Conservation (phyloP, 192 early-diverging fungal species). For the Backusella tuberculispora region DNA sequence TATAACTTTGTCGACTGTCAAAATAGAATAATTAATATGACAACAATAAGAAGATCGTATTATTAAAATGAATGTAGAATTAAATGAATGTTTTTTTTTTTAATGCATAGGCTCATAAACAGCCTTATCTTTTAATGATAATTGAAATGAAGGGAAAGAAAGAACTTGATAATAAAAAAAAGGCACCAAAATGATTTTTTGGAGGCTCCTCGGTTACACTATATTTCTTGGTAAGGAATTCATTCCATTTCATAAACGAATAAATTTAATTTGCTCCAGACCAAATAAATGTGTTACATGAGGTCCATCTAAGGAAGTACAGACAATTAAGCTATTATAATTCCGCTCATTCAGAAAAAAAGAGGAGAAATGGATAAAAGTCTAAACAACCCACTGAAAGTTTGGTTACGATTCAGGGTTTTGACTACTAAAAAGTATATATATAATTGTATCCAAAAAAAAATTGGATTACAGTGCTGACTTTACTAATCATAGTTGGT, state of each 20-base stretch:
- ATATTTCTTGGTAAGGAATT: conserved; percentile 41
- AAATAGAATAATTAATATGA: neutral
- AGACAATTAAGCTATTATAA: conserved; percentile 7
- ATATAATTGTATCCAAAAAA: conserved; percentile 77
- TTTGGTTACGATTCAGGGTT: conserved; percentile 55
- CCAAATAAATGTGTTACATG: conserved; percentile 80
- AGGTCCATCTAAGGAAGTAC: conserved; percentile 56
- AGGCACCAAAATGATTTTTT: neutral
- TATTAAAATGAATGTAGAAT: conserved; percentile 17
- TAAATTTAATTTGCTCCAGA: conserved; percentile 76
- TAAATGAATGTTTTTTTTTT: neutral
- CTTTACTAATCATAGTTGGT: conserved; percentile 87
- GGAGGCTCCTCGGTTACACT: conserved; percentile 4
- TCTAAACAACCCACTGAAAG: conserved; percentile 57
- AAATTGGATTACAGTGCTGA: conserved; percentile 91
- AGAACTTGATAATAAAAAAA: neutral
- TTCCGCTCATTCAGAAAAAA: neutral
- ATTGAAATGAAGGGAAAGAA: neutral
- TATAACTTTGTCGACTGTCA: conserved; percentile 6
- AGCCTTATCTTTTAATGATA: neutral
- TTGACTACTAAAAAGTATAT: conserved; percentile 72
- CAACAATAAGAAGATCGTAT: neutral
- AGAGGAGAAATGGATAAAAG: neutral
- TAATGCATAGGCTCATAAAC: neutral
- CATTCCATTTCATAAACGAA: conserved; percentile 73